These are phyloP conservation scores for Prillingera fragicola DNA, from an alignment of 1,284 basidiomycete species.

Conservation along the genomic window DNA sequence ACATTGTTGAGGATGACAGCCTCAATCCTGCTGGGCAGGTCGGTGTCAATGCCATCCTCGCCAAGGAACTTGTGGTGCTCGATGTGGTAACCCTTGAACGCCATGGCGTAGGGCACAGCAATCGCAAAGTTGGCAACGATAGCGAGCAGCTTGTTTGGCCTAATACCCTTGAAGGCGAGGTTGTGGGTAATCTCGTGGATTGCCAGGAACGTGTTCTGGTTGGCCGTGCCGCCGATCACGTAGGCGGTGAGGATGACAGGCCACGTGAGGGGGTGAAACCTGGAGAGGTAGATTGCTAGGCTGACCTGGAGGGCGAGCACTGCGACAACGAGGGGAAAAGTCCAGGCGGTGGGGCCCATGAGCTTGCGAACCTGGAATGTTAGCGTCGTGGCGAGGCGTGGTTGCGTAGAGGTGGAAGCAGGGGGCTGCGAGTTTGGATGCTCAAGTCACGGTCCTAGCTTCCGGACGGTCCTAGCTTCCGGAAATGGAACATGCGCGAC, in stretches of 20 bases:
- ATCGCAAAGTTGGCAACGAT: constrained; percentile 90
- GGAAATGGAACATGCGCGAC: no score
- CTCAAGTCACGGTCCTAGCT: no score
- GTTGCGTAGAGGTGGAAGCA: not conserved
- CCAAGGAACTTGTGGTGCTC: constrained; percentile 89
- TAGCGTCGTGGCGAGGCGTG: not conserved
- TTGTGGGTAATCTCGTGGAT: constrained; percentile 99
- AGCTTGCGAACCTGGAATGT: constrained; percentile 83
- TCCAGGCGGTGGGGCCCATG: constrained; percentile 89
- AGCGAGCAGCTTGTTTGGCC: constrained; percentile 78
- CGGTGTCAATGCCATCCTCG: constrained; percentile 86
- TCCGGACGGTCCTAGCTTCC: no score
- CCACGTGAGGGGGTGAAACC: constrained; percentile 63
- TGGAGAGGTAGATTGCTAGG: constrained; percentile 61
- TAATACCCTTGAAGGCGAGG: constrained; percentile 79
- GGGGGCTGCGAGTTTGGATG: not conserved
- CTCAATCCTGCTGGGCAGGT: constrained; percentile 82
- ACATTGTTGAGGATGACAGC: constrained; percentile 86
- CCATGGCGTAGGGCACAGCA: constrained; percentile 88
- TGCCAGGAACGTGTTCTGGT: constrained; percentile 95
- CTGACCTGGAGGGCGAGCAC: constrained; percentile 75
- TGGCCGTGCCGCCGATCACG: constrained; percentile 83
- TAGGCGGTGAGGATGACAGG: constrained; percentile 76
- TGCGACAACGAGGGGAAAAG: constrained; percentile 74
- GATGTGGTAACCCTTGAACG: constrained; percentile 96